Evolutionary conservation across 2,329 filamentous ascomycete genomes (phyloP), one percentile per base, ranked within the genome.

Genomic region (Penicillium sp.): DNA sequence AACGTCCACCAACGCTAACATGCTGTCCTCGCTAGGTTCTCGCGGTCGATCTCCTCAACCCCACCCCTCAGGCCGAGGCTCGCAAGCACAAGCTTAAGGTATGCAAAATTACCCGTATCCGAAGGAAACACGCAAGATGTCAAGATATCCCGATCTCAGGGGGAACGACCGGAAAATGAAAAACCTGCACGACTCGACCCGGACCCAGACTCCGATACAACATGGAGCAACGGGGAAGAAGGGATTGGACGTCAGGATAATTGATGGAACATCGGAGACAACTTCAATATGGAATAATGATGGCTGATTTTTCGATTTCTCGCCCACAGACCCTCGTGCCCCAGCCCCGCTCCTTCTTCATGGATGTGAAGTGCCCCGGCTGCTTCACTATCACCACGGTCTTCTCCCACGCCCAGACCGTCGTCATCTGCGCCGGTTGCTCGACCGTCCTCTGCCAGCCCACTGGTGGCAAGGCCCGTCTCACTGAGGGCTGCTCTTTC

Each of bases 51-150:
- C 91, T 99, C 73, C 87, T 99, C 80, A 97, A 99, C 89, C 93
- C 93, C 75, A 88, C 88, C 75, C 88, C 92, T 79, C 89, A 89
- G 79, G 86, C 92, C 77, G 93, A 99, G 88, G 90, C 90, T 74
- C 89, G 90, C 82, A 97, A 97, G 88, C 93, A 99, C 89, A 99
- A 99, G 89, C 89, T 99, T 77, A 99, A 99, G 90, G 90, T 95
- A 89, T 65, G 79, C 68, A 59, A 51, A 59, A 51, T 41, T 46
- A 46, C 45, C 45, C 48, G 44, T 44, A 41, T 39, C 39, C 51
- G 42, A 51, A 31, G 18, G 22, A 40, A 44, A 7, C 30, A 48
- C 44, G 16, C 49, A 42, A 56, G 40, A 50, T 45, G 41, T 33
- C 35, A 42, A 49, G 49, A 41, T 33, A 30, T 47, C 52, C 27